Evolutionary conservation across 306 rosid genomes (phyloP), one percentile per base, ranked within the genome.

Genomic region (Trifolium dubium): DNA sequence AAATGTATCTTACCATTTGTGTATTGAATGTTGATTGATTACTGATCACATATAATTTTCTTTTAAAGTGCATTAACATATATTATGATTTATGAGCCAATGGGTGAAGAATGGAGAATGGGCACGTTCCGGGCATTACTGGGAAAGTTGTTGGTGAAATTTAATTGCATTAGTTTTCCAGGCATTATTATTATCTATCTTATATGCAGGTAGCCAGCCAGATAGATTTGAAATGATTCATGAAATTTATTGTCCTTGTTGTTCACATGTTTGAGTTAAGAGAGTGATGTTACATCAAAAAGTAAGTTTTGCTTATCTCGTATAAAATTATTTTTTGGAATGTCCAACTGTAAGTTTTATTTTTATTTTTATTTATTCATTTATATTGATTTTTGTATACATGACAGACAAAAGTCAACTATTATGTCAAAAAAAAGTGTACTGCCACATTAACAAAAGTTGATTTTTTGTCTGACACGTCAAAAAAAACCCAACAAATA

Each of bases 91-190:
- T 55, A n/a, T 77, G 64, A 73, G 51, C 32, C 76, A 50, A 51
- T n/a, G 63, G 60, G 12, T 76, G 60, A 37, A 72, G 19, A 5
- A 19, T 62, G 51, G 71, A 14, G 76, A 74, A 39, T 61, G 61
- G 54, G 56, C 88, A 87, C 86, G 86, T 87, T 87, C 85, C 83
- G 69, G 77, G 83, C 79, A 86, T 67, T 75, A 77, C 77, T 66
- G 44, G 34, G 34, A 11, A 67, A 80, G 55, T 58, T 32, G 64
- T 71, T 55, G 35, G 34, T 72, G 0, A 43, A 56, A 58, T 19
- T 67, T 72, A 41, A 65, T 40, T 64, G 53, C 23, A 23, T 29
- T 43, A 51, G 61, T 59, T 60, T 34, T 79, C 69, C 43, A 39
- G 32, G 32, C 56, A 29, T 10, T 61, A 37, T 55, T 47, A 29